Base-by-base conservation (phyloP, 23 red algal genomes). In the Gracilaria gracilis region DNA sequence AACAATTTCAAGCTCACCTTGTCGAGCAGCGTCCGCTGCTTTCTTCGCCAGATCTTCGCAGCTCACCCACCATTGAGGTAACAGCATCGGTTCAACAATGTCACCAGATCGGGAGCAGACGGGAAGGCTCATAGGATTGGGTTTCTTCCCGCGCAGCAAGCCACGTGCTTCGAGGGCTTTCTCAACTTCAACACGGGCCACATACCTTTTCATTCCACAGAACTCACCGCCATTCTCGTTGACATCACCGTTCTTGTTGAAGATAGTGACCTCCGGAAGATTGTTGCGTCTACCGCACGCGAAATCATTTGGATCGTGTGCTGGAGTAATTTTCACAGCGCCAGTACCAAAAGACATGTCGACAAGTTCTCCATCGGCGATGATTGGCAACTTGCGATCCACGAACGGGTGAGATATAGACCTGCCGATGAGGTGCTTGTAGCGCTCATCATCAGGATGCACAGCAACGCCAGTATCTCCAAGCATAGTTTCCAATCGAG, bases 311-410 rank as follows among this genome's bases (percentile, higher is more conserved):
- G 97, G 94, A 86, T 99, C 97, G 72, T 99, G 97, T 7, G 97
- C 97, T n/a, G 97, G 97, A 0, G 97, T 99, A 48, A 99, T 82
- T 67, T 99, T 99, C 35, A 99, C 97, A 16, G 75, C 94, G 66
- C 97, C 97, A 61, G 97, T 99, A 11, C 97, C 97, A 83, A 99
- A 96, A 42, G 72, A 87, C 97, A 99, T 99, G 65, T 99, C 94
- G 28, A 99, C 97, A 58, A 99, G 83, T 59, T 95, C 75, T 25
- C 84, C 80, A 76, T 99, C 97, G 27, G 75, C 90, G 27, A 99
- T 99, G 51, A 99, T 93, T 15, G 79, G 75, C 31, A 99, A 46
- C 34, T 96, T 85, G 23, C 97, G 85, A 61, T 92, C 87, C 12
- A 98, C 75, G 65, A 99, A 96, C 2, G 97, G 97, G 67, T 99